phyloP scores from a whole-genome alignment of 2,329 filamentous ascomycete species.

The Pestalotiopsis fici region DNA sequence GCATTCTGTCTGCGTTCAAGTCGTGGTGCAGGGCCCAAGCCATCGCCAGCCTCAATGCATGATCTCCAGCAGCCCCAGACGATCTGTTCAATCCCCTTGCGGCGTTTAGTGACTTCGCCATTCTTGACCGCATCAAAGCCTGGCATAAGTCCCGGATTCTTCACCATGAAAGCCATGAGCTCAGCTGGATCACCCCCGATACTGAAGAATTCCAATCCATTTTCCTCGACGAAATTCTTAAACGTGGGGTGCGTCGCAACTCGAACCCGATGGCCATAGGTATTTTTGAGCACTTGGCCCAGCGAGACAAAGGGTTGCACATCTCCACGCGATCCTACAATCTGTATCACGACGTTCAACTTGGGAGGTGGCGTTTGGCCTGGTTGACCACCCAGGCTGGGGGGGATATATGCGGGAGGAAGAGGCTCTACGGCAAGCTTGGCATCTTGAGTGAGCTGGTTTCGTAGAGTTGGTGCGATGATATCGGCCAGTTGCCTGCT shows the following conservation, averaged over 20 bases:
- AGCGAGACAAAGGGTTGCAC: slow-evolving; percentile 62
- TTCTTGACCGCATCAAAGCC: slow-evolving; percentile 66
- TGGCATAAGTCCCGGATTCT: slow-evolving; percentile 74
- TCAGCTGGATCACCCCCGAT: slow-evolving; percentile 58
- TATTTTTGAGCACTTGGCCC: slow-evolving; percentile 47
- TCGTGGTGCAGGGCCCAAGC: slow-evolving; percentile 43
- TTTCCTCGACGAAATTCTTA: slow-evolving; percentile 50
- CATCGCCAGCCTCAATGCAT: slow-evolving; percentile 71
- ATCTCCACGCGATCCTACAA: slow-evolving; percentile 54
- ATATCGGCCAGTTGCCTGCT: slow-evolving; percentile 66
- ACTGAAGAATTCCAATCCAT: slow-evolving; percentile 57
- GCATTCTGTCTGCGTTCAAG: slow-evolving; percentile 32
- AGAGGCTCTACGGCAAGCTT: slow-evolving; percentile 38
- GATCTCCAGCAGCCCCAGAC: slow-evolving; percentile 73
- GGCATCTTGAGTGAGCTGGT: slow-evolving; percentile 53
- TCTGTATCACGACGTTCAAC: slow-evolving; percentile 57
- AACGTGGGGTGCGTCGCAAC: slow-evolving; percentile 58
- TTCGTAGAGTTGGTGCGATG: slow-evolving; percentile 63
- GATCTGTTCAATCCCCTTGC: slow-evolving; percentile 69
- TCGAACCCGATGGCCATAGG: slow-evolving; percentile 54
- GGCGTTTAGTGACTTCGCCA: slow-evolving; percentile 67
- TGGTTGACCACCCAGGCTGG: slow-evolving; percentile 67
- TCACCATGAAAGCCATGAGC: slow-evolving; percentile 67
- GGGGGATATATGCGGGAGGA: slow-evolving; percentile 71
- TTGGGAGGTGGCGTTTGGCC: slow-evolving; percentile 37